phyloP scores from a whole-genome alignment of 306 rosid genomes.

The Citrullus colocynthis region DNA sequence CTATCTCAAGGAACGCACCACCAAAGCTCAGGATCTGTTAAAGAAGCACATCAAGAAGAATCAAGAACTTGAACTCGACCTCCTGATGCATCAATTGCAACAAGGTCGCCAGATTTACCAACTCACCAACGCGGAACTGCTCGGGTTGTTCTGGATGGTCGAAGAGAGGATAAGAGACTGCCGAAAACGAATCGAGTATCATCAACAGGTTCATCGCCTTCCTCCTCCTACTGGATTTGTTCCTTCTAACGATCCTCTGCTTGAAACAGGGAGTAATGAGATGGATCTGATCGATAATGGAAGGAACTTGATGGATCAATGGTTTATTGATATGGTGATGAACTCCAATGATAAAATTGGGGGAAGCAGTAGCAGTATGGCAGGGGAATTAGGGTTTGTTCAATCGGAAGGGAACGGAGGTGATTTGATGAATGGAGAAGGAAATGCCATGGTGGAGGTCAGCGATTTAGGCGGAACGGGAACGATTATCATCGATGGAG shows the following conservation, averaged over 20 bases:
- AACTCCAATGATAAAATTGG: neutral
- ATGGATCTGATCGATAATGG: neutral
- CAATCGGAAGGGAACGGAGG: neutral
- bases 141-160: neutral
- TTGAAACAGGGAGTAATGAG: neutral
- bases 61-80: conserved; percentile 6
- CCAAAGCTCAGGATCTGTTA: conserved; percentile 15
- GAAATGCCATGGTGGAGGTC: neutral
- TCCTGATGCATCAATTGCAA: conserved; percentile 12
- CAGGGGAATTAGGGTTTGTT: neutral
- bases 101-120: conserved; percentile 13
- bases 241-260: neutral
- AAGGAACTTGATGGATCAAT: conserved; percentile 5
- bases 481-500: neutral
- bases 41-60: conserved; percentile 12
- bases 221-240: neutral
- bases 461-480: neutral
- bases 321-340: conserved; percentile 17
- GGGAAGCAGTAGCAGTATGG: neutral
- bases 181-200: neutral
- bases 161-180: conserved; percentile 7
- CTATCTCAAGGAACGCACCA: conserved; percentile 13
- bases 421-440: neutral
- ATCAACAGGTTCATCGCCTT: neutral
- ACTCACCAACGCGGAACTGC: conserved; percentile 3